Base-by-base conservation (phyloP, 1,139 yeast species). In the Debaryomyces nepalensis region DNA sequence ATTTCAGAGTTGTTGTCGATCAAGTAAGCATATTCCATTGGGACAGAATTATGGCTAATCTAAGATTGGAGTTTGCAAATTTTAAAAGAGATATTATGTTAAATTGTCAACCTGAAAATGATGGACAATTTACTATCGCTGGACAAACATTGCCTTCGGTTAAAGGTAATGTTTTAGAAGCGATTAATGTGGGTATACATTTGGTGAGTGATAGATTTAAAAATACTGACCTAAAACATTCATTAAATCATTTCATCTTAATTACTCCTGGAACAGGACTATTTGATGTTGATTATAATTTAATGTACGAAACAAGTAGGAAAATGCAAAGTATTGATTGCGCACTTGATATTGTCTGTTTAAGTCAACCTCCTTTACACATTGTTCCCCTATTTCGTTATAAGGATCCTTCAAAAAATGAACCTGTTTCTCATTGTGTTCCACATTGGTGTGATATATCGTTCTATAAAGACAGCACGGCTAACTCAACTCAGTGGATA, bases 391-490 rank as follows among this genome's bases (percentile, higher is more conserved):
- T 95, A 32, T 87, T 95, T 53, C 64, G 98, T 42, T 89, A 83
- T 55, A 66, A 79, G 43, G 65, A 68, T 41, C 42, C 39, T 10
- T n/a, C 21, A 6, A 67, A 71, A 9, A 53, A 57, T 26, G 81
- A 82, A 4, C 68, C 70, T 35, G 64, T 87, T 4, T 77, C 82
- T 26, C 87, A 87, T 58, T 87, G 96, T 57, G 86, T 90, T 5
- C 98, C 99, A 1, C 85, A 87, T 41, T 93, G 98, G 98, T 79
- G 95, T 53, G 97, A 93, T 58, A 84, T 91, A 10, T 88, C 96
- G 0, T 93, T 86, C 56, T 93, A 95, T 85, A 80, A 78, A 42
- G 87, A 83, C 26, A 52, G 54, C 9, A 59, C 71, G n/a, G 66
- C 68, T 14, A 68, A 61, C 14, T 64, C 73, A 12, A 73, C 73